These are phyloP conservation scores for Aspergillus floridensis DNA, from an alignment of 2,329 filamentous ascomycete genomes.

Conservation along the genomic window DNA sequence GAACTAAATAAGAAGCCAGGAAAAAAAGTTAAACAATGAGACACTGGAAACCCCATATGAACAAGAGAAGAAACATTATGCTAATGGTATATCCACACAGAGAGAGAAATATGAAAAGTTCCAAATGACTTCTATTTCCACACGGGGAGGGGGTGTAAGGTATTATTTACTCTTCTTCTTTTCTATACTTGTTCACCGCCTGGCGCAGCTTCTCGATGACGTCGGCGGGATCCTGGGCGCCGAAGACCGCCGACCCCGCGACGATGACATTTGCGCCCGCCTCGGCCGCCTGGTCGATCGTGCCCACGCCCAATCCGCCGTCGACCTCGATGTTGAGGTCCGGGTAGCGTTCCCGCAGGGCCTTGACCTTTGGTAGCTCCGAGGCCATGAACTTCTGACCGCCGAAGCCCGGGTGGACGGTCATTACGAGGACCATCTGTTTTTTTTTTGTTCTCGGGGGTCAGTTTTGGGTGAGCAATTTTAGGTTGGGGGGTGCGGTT, in stretches of 20 bases:
- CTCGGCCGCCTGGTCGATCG: conserved; percentile 90
- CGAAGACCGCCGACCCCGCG: conserved; percentile 92
- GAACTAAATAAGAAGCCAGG: not conserved
- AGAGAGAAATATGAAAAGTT: too few species aligned
- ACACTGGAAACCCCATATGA: not conserved
- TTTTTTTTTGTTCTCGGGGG: not conserved
- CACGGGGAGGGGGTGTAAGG: too few species aligned
- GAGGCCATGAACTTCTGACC: conserved; percentile 98
- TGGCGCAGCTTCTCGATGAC: conserved; percentile 80
- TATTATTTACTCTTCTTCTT: conserved; percentile 7
- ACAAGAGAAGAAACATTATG: not conserved
- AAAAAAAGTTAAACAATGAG: not conserved
- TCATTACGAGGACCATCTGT: conserved; percentile 98
- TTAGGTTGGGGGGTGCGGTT: not conserved
- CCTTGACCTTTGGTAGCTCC: conserved; percentile 88
- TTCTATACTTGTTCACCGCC: conserved; percentile 65
- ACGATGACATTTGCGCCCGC: conserved; percentile 98
- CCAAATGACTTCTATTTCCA: too few species aligned
- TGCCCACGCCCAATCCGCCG: conserved; percentile 81
- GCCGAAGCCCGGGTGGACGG: conserved; percentile 93
- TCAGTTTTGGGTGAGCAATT: not conserved
- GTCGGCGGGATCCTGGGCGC: conserved; percentile 79
- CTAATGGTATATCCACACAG: not conserved
- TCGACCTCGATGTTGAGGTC: conserved; percentile 97
- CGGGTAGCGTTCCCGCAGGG: conserved; percentile 78